phyloP scores from a whole-genome alignment of 176 grass and related monocot species.

The Oryza punctata region DNA sequence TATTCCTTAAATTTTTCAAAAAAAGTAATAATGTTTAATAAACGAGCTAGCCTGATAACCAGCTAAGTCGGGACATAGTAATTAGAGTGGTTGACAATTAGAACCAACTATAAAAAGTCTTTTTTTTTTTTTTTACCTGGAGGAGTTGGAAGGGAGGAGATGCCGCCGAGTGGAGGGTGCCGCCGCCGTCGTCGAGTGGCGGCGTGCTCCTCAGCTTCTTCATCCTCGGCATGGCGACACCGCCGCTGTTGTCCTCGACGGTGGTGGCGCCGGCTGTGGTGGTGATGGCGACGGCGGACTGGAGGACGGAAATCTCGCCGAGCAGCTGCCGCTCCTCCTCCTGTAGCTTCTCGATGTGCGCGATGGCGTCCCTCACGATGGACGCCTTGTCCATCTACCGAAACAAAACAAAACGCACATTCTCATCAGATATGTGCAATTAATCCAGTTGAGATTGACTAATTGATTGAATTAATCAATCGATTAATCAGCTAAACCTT shows the following conservation, averaged over 20 bases:
- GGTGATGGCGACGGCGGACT: background rate
- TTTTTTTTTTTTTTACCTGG: constrained; percentile 40
- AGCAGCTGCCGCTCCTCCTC: constrained; percentile 57
- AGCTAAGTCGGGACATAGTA: too few relatives aligned
- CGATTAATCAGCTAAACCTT: constrained; percentile 37
- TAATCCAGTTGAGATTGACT: background rate
- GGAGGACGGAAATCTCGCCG: constrained; percentile 42
- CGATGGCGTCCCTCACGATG: constrained; percentile 70
- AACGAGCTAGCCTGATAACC: too few relatives aligned
- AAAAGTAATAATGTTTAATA: too few relatives aligned
- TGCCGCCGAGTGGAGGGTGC: background rate
- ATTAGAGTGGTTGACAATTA: too few relatives aligned
- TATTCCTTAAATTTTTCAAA: too few relatives aligned
- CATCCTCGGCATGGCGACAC: background rate
- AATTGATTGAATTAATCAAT: background rate
- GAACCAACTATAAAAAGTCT: too few relatives aligned
- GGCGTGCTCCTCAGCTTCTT: constrained; percentile 34
- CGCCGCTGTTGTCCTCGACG: background rate
- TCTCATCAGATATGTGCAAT: background rate
- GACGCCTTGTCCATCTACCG: constrained; percentile 72
- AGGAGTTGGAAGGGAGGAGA: constrained; percentile 43
- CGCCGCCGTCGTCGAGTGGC: background rate
- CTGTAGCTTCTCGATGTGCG: constrained; percentile 67
- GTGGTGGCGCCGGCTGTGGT: too few relatives aligned
- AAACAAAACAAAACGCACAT: too few relatives aligned